A percentile compares a stretch with the other conserved stretches of the same genome.
Evolutionary conservation across 1,139 yeast species (phyloP).

Genomic region (Blastobotrys petasosporus): DNA sequence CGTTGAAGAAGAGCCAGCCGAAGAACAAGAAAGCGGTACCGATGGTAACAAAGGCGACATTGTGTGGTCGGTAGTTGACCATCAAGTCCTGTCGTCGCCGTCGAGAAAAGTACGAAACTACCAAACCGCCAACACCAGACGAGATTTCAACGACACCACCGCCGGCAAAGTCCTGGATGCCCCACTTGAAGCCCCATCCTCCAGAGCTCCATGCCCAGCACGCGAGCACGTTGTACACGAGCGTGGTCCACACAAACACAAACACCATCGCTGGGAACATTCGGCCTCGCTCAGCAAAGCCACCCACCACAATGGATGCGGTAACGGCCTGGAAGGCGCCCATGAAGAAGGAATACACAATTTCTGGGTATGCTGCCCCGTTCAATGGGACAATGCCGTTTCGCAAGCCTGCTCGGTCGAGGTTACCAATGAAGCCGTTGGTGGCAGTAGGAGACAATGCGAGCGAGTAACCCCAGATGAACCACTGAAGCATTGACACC

Average conservation of each 20-base stretch:
- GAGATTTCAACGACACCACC: slow-evolving; percentile 96
- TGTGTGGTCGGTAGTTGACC: slow-evolving; percentile 91
- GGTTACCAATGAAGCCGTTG: slow-evolving; percentile 81
- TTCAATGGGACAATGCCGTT: slow-evolving; percentile 48
- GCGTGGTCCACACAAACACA: slow-evolving; percentile 80
- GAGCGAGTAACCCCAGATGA: slow-evolving; percentile 94
- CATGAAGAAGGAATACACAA: slow-evolving; percentile 81
- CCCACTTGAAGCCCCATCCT: slow-evolving; percentile 84
- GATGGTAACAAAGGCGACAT: slow-evolving; percentile 76
- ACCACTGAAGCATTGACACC: slow-evolving; percentile 89
- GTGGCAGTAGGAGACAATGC: slow-evolving; percentile 74
- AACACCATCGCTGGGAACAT: slow-evolving; percentile 80
- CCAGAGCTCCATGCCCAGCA: slow-evolving; percentile 91
- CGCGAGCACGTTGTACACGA: slow-evolving; percentile 89
- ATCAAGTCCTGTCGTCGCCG: slow-evolving; percentile 75
- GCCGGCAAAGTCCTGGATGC: slow-evolving; percentile 93
- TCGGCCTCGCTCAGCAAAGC: slow-evolving; percentile 92
- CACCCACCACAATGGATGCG: slow-evolving; percentile 85
- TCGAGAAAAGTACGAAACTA: slow-evolving; percentile 75
- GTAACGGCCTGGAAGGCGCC: slow-evolving; percentile 90
- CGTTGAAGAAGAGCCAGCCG: slow-evolving; percentile 76
- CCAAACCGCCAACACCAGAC: slow-evolving; percentile 87
- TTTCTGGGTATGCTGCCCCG: slow-evolving; percentile 59
- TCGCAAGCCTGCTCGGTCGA: slow-evolving; percentile 74
- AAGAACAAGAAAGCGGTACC: slow-evolving; percentile 67